phyloP scores from a whole-genome alignment of 257 asterid species.

The Solanum bulbocastanum region DNA sequence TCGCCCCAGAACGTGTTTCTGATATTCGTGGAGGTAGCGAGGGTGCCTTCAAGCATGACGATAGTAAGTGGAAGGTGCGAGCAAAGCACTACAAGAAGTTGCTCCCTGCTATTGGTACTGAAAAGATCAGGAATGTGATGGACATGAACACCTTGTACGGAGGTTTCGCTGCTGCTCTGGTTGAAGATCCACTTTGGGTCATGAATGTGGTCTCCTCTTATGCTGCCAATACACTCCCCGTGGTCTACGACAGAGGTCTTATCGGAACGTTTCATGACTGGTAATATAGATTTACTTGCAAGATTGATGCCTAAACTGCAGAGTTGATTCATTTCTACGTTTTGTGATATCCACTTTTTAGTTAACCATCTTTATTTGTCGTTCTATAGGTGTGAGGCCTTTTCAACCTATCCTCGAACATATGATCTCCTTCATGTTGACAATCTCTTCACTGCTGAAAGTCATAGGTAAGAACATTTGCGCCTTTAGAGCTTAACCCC shows the following conservation, averaged over 20 bases:
- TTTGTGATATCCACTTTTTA: not conserved
- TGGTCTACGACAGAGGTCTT: slow-evolving; percentile 90
- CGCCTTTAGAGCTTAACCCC: not conserved
- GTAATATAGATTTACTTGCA: slow-evolving; percentile 20
- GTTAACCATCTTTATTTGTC: slow-evolving; percentile 1
- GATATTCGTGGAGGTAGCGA: slow-evolving; percentile 77
- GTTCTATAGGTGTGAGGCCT: slow-evolving; percentile 79
- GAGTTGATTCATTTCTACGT: not conserved
- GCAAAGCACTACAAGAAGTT: slow-evolving; percentile 80
- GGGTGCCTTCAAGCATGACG: slow-evolving; percentile 78
- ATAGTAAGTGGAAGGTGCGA: slow-evolving; percentile 74
- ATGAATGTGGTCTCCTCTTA: slow-evolving; percentile 91
- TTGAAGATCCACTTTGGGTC: slow-evolving; percentile 72
- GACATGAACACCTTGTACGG: slow-evolving; percentile 94
- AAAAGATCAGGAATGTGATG: slow-evolving; percentile 85
- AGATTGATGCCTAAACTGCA: not conserved
- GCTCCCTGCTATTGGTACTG: slow-evolving; percentile 70
- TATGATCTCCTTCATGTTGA: slow-evolving; percentile 88
- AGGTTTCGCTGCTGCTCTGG: slow-evolving; percentile 86
- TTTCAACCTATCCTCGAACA: slow-evolving; percentile 95
- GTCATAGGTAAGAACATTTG: slow-evolving; percentile 49
- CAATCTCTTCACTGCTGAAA: slow-evolving; percentile 82
- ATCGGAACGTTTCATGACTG: slow-evolving; percentile 93
- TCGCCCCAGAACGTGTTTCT: slow-evolving; percentile 68
- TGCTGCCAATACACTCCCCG: slow-evolving; percentile 69